Percentiles rank a stretch among this genome's conserved stretches.
Conservation (phyloP, 2,329 filamentous ascomycete genomes). For the Fusarium luffae region DNA sequence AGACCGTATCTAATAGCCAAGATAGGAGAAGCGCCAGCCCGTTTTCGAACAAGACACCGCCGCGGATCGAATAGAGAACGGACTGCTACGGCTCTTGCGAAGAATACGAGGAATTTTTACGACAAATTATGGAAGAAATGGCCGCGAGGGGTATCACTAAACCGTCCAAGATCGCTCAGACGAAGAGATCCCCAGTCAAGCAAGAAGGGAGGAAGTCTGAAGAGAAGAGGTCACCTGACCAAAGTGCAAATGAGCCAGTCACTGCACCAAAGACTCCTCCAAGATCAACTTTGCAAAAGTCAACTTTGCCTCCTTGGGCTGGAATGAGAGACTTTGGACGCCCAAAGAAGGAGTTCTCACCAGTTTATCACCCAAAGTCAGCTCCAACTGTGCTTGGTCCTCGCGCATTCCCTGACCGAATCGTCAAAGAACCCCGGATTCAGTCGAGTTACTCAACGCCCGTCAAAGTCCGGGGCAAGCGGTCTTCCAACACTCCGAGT, state of each 20-base stretch:
- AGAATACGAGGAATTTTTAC: slow-evolving; percentile 45
- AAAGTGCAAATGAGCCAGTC: not conserved
- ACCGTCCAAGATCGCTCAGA: not conserved
- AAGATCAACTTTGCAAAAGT: not conserved
- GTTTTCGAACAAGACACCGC: slow-evolving; percentile 54
- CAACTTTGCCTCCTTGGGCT: slow-evolving; percentile 16
- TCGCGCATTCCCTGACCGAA: not conserved
- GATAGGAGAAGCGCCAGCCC: slow-evolving; percentile 54
- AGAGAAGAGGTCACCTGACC: not conserved
- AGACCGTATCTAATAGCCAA: slow-evolving; percentile 34
- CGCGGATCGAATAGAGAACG: slow-evolving; percentile 57
- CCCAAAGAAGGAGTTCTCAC: not conserved
- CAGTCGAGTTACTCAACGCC: slow-evolving; percentile 10
- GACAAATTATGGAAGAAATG: slow-evolving; percentile 13
- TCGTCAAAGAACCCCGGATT: slow-evolving; percentile 23
- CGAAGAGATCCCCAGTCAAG: not conserved
- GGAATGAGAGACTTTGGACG: slow-evolving; percentile 23
- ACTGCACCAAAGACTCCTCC: not conserved
- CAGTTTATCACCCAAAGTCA: not conserved
- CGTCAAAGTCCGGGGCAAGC: slow-evolving; percentile 36
- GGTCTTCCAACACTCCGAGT: not conserved
- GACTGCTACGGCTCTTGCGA: slow-evolving; percentile 48
- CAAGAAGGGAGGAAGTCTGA: not conserved
- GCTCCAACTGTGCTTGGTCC: slow-evolving; percentile 8
- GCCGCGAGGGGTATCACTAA: not conserved